phyloP scores from a whole-genome alignment of 106 monocot species.

The Dioscorea dumetorum region DNA sequence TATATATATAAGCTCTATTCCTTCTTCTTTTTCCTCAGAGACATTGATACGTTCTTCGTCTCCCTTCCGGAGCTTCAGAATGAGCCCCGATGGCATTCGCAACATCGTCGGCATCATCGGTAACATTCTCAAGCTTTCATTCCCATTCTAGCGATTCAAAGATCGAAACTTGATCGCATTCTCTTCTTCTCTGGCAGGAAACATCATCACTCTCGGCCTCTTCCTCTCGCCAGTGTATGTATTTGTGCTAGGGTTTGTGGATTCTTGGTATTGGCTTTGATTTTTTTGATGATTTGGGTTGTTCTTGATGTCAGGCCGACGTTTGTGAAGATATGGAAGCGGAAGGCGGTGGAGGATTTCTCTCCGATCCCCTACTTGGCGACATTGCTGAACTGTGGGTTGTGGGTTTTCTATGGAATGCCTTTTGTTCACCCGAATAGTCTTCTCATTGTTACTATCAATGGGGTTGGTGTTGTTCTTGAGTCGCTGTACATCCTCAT shows the following conservation, averaged over 20 bases:
- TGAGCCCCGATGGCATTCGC: conserved; percentile 12
- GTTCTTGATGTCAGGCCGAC: conserved; percentile 31
- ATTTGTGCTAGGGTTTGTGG: not conserved
- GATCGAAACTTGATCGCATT: not conserved
- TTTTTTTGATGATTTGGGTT: not conserved
- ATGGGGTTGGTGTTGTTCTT: conserved; percentile 36
- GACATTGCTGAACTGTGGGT: conserved; percentile 49
- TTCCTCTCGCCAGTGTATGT: conserved; percentile 69
- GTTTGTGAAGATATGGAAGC: conserved; percentile 39
- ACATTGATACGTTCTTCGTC: too few relatives aligned
- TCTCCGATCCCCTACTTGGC: conserved; percentile 49
- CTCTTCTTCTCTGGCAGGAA: conserved; percentile 23
- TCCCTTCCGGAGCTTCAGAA: conserved; percentile 2
- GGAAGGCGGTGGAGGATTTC: conserved; percentile 45
- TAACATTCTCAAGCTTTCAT: not conserved
- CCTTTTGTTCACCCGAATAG: conserved; percentile 40
- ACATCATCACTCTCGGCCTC: conserved; percentile 47
- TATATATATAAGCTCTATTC: too few relatives aligned
- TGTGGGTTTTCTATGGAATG: conserved; percentile 62
- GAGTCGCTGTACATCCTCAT: conserved; percentile 39
- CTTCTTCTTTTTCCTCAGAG: too few relatives aligned
- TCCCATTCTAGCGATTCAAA: not conserved
- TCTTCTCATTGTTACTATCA: conserved; percentile 56
- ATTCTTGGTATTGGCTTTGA: not conserved
- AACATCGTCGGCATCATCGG: conserved; percentile 47